Evolutionary conservation across 2,329 filamentous ascomycete genomes (phyloP), one percentile per base, ranked within the genome.

Genomic region (Aspergillus sp.): DNA sequence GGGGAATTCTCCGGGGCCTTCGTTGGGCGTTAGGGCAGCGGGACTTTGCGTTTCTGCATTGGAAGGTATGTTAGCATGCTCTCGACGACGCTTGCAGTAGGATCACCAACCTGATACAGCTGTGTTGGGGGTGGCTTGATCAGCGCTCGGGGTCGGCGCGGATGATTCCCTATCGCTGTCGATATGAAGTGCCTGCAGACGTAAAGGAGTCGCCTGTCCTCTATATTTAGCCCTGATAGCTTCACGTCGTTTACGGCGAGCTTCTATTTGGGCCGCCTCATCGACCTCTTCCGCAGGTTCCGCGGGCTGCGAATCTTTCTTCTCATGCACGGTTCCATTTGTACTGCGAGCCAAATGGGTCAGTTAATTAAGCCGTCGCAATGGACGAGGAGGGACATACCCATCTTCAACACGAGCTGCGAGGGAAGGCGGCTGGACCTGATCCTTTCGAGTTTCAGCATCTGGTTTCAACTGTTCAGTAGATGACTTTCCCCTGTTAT

Each of bases 141-240:
- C 76, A 39, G 80, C 80, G 29, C 83, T 67, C 55, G 75, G 69
- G 32, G 86, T 85, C 55, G 75, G 69, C 36, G 86, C 85, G 14
- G 84, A 83, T 42, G 78, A 78, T 56, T 82, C 79, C 63, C 82
- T 78, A 63, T 85, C 87, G 64, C 84, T 86, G 52, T 84, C 81
- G 59, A 85, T 82, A 64, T 88, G 86, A 45, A 94, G 80, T 59
- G 90, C 89, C 77, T 93, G 88, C 63, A 94, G 86, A 61, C 90
- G 84, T 69, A 94, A 82, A 54, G 90, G 89, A 53, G 88, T 88
- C 54, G 87, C 85, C 69, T 89, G 87, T 50, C 76, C 80, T 75
- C 87, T 87, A 69, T 92, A 90, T 79, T 92, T 96, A 73, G 91
- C 90, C 72, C 92, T 85, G 64, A 96, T 90, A 64, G 91, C 91